Evolutionary conservation across 1,284 basidiomycete species (phyloP).

Genomic region (Ustilago hordei): DNA sequence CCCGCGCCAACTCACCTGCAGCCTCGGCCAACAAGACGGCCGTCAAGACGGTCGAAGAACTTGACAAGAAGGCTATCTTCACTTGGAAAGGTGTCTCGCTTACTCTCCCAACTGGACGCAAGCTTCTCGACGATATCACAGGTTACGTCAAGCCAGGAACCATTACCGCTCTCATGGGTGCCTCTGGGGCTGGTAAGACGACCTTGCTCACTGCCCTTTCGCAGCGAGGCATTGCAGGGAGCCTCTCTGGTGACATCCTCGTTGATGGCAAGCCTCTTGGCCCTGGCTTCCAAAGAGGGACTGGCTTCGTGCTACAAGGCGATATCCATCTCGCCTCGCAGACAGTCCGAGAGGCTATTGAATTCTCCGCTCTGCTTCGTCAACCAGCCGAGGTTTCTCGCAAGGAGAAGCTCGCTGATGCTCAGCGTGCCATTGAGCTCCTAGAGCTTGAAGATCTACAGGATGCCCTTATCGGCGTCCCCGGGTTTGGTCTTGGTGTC

Average conservation of each 20-base stretch:
- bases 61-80: conserved; percentile 59
- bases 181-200: conserved; percentile 78
- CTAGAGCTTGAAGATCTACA: conserved; percentile 54
- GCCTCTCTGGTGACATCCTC: conserved; percentile 80
- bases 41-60: conserved; percentile 54
- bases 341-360: conserved; percentile 62
- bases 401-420: conserved; percentile 54
- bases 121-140: conserved; percentile 80
- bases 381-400: conserved; percentile 53
- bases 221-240: conserved; percentile 79
- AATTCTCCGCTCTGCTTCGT: conserved; percentile 60
- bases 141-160: conserved; percentile 84
- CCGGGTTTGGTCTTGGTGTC: conserved; percentile 59
- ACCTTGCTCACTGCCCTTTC: conserved; percentile 83
- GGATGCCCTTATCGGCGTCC: conserved; percentile 60
- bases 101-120: conserved; percentile 73
- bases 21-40: conserved; percentile 11
- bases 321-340: conserved; percentile 58
- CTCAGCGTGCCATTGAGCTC: conserved; percentile 52
- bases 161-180: conserved; percentile 79
- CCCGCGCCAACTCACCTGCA: conserved; percentile 41
- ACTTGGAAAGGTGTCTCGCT: conserved; percentile 72
- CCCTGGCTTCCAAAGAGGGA: conserved; percentile 78
- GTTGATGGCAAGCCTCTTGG: conserved; percentile 81
- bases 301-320: conserved; percentile 79